Evolutionary conservation across 257 asterid genomes (phyloP).

Genomic region (Solanum pinnatisectum): DNA sequence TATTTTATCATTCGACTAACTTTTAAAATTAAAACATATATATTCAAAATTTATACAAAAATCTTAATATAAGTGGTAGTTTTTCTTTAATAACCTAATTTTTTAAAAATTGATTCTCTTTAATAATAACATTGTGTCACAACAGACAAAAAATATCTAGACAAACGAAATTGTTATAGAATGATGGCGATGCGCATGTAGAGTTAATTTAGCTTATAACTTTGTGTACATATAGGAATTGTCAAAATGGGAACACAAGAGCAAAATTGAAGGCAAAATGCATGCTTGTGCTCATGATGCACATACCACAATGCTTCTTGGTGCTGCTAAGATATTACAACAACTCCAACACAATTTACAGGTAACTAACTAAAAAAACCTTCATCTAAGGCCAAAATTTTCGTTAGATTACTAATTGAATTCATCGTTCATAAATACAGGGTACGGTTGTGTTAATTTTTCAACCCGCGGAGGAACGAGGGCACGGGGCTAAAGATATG

Average conservation of each 20-base stretch:
- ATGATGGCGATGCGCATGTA: too few species aligned
- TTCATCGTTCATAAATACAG: neutral
- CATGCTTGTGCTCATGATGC: slow-evolving; percentile 28
- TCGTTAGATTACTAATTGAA: too few species aligned
- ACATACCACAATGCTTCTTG: slow-evolving; percentile 21
- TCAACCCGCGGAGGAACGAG: slow-evolving; percentile 56
- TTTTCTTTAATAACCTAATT: too few species aligned
- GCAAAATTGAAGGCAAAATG: slow-evolving; percentile 23
- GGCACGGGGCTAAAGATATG: slow-evolving; percentile 42
- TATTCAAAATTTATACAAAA: too few species aligned
- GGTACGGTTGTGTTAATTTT: slow-evolving; percentile 47
- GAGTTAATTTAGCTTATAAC: neutral
- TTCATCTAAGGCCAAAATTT: neutral
- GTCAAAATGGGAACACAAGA: slow-evolving; percentile 12
- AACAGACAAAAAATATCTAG: too few species aligned
- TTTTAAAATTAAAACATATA: too few species aligned
- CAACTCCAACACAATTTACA: slow-evolving; percentile 8
- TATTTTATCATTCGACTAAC: too few species aligned
- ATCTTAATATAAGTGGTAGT: too few species aligned
- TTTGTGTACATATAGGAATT: slow-evolving; percentile 2
- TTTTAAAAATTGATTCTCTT: too few species aligned
- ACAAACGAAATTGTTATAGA: too few species aligned
- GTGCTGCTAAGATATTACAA: slow-evolving; percentile 17
- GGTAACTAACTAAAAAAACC: slow-evolving; percentile 2
- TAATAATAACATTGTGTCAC: too few species aligned